These are phyloP conservation scores for Penicillium lagena DNA, from an alignment of 495 filamentous ascomycete genomes.

Conservation along the genomic window DNA sequence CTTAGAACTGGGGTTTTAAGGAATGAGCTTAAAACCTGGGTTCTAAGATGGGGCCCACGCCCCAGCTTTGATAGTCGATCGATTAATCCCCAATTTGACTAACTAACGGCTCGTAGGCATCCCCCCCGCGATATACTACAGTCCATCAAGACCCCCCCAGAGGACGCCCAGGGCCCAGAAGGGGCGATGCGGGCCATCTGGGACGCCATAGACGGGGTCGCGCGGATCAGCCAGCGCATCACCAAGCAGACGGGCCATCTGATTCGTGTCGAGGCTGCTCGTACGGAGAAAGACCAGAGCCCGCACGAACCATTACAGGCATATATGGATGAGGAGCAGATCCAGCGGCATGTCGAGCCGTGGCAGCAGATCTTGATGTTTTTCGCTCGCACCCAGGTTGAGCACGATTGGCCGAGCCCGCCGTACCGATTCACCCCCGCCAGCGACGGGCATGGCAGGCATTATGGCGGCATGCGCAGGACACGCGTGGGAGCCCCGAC, in stretches of 20 bases:
- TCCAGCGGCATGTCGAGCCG: constrained; percentile 3
- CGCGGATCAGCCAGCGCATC: constrained; percentile 3
- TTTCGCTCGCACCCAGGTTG: constrained; percentile 6
- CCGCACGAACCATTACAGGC: constrained; percentile 1
- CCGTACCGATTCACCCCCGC: background rate
- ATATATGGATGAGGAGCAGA: constrained; percentile 5
- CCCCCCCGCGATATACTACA: too few species aligned
- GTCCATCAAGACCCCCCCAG: too few species aligned
- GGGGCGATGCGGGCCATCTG: background rate
- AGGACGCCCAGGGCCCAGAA: background rate
- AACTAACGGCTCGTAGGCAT: too few species aligned
- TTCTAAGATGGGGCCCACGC: too few species aligned
- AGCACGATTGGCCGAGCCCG: constrained; percentile 1
- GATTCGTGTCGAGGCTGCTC: background rate
- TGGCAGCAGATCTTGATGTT: constrained; percentile 10
- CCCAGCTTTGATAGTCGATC: too few species aligned
- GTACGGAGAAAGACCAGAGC: background rate
- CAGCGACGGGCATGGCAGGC: background rate
- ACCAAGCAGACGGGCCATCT: background rate
- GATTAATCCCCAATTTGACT: too few species aligned
- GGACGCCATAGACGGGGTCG: constrained; percentile 1
- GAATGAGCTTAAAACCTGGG: too few species aligned
- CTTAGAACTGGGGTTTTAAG: too few species aligned
- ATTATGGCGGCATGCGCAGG: background rate
- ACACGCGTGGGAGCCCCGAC: too few species aligned